Conservation (phyloP, 179 eudicot species). For the Drosera spatulata region DNA sequence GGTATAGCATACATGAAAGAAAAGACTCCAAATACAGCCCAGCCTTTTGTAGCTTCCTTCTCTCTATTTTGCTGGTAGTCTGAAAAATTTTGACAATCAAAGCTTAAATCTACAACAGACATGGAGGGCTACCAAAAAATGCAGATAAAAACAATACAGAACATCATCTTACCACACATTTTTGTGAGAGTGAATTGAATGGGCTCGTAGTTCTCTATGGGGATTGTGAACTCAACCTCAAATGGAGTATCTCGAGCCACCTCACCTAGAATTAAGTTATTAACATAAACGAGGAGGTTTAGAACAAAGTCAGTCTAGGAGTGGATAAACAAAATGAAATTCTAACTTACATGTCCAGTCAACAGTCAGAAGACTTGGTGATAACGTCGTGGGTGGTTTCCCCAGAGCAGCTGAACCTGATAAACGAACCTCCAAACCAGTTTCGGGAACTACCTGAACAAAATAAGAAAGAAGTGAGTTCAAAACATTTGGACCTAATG, state of each 20-base stretch:
- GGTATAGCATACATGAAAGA: conserved; percentile 56
- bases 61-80: conserved; percentile 42
- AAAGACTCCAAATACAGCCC: conserved; percentile 80
- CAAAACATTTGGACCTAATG: not conserved
- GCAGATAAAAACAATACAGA: not conserved
- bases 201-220: conserved; percentile 63
- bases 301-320: conserved; percentile 5
- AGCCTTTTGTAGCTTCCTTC: conserved; percentile 52
- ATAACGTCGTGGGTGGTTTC: conserved; percentile 75
- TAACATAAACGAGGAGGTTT: conserved; percentile 3
- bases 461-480: not conserved
- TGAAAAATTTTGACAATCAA: conserved; percentile 18
- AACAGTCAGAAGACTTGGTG: conserved; percentile 56
- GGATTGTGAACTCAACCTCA: conserved; percentile 72
- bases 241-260: conserved; percentile 48
- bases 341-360: conserved; percentile 78
- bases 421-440: conserved; percentile 67
- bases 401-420: conserved; percentile 84
- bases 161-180: conserved; percentile 53
- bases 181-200: conserved; percentile 73
- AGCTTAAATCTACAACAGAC: not conserved
- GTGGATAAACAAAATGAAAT: conserved; percentile 4
- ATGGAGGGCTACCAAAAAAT: not conserved
- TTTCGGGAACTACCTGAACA: conserved; percentile 53
- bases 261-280: conserved; percentile 36